Evolutionary conservation across 2,329 filamentous ascomycete species (phyloP), one percentile per base, ranked within the genome.

Genomic region (Raffaelea albimanens): DNA sequence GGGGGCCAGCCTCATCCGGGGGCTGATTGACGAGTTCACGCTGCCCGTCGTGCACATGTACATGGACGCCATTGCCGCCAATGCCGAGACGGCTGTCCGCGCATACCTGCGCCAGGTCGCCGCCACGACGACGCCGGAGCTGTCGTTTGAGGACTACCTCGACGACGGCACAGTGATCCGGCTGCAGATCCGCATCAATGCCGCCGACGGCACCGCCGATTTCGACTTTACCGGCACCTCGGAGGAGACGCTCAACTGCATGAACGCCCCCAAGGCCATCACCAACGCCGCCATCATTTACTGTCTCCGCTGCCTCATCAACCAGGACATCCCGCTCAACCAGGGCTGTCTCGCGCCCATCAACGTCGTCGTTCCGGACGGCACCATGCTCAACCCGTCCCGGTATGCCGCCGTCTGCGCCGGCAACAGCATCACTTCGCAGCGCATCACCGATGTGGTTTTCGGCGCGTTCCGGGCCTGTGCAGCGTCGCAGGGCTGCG

Each of bases 271-370:
- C 0, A 76, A 86, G 63, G 85, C 85, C 1, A 82, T 90, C 33
- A 87, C 84, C 1, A 87, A 87, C 66, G 58, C 78, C 31, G 87
- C 86, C 44, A 90, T 93, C 59, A 91, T 93, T 59, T 94, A 94
- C 71, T 87, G 83, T 56, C 72, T 94, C 13, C 80, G 87, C 40
- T 87, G 82, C 57, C 73, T 95, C 49, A 88, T 94, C 57, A 81
- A 77, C 33, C 79, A 87, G 54, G 85, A 91, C 55, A 90, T 94
- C 16, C 88, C 87, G 0, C 74, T 94, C 4, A 94, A 94, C 66
- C 87, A 94, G 65, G 87, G 87, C 53, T 94, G 87, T 53, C 70
- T 93, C 3, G 78, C 78, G 44, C 87, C 87, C 0, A 85, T 93
- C 56, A 74, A 80, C 47, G 83, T 93, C 58, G 71, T 72, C 43